These are phyloP conservation scores for Arthrobotrys pseudoclavata DNA, from an alignment of 2,329 filamentous ascomycete species.

Conservation along the genomic window DNA sequence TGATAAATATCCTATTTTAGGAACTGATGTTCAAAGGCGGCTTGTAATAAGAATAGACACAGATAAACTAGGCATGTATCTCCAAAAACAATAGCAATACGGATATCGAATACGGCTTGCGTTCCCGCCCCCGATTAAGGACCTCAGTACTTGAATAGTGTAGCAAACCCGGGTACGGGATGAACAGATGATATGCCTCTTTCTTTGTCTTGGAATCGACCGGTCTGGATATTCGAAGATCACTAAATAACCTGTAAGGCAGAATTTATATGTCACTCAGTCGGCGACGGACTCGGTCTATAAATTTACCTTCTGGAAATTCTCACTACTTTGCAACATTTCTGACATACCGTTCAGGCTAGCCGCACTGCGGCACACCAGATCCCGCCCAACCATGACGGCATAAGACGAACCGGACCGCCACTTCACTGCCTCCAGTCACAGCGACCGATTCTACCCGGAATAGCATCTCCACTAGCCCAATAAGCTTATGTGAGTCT, in stretches of 20 bases:
- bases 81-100: too few relatives aligned
- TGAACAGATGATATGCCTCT: neutral
- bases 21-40: too few relatives aligned
- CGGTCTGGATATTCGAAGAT: neutral
- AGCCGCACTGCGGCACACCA: constrained; percentile 15
- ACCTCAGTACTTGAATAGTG: too few relatives aligned
- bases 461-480: neutral
- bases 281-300: neutral
- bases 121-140: too few relatives aligned
- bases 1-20: too few relatives aligned
- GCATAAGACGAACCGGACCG: neutral
- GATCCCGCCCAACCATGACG: constrained; percentile 10
- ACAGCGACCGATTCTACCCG: neutral
- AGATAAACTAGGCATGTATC: too few relatives aligned
- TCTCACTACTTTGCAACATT: neutral
- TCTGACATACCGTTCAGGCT: constrained; percentile 8
- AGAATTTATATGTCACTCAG: neutral
- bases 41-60: too few relatives aligned
- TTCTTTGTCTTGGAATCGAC: neutral
- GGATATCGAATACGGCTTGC: too few relatives aligned
- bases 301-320: neutral
- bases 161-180: too few relatives aligned
- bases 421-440: neutral
- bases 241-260: neutral
- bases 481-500: constrained; percentile 11